Evolutionary conservation across 768 basidiomycete genomes (phyloP), one percentile per base, ranked within the genome.

Genomic region (Tulasnella sp.): DNA sequence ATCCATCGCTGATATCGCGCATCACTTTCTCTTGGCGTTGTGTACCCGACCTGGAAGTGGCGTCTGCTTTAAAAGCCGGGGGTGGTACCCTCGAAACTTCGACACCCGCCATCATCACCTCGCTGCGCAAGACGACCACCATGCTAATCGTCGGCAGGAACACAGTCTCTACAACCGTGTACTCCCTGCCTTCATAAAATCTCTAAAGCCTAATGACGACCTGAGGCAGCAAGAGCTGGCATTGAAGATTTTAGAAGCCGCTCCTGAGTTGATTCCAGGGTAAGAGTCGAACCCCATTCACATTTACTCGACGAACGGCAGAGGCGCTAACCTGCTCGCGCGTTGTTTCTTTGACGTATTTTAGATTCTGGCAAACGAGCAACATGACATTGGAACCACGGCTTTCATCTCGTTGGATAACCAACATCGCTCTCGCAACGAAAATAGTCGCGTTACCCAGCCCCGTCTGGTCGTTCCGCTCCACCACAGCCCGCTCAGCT

Each of bases 181-280:
- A 20, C 87, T 98, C 1, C 89, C 90, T 0, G 94, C 93, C 79
- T 86, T 97, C 9, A 83, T 98, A 42, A 91, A 92, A 81, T 87
- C 87, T 0, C 87, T 96, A 48, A 95, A 94, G 84, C 93, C 95
- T n/a, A 96, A 95, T 80, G 96, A 97, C 84, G 96, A 97, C 82
- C 86, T 90, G 7, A 88, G 93, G 34, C 94, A 97, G 81, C 95
- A 96, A 83, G 95, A 95, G 81, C 89, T 98, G 60, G 94, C 92
- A 0, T 84, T 94, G 40, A 94, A 93, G 84, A 93, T 98, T 37
- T 87, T 96, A n/a, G 82, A 87, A 0, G 91, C 94, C 0, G 96
- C 94, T 86, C 96, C 96, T 0, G 96, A 98, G 84, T 90, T 98
- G 3, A 92, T 96, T 1, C 88, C 93, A 0, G 91, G 93, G 93